phyloP scores from a whole-genome alignment of 805 yeast genomes.

The Blastobotrys robertii region DNA sequence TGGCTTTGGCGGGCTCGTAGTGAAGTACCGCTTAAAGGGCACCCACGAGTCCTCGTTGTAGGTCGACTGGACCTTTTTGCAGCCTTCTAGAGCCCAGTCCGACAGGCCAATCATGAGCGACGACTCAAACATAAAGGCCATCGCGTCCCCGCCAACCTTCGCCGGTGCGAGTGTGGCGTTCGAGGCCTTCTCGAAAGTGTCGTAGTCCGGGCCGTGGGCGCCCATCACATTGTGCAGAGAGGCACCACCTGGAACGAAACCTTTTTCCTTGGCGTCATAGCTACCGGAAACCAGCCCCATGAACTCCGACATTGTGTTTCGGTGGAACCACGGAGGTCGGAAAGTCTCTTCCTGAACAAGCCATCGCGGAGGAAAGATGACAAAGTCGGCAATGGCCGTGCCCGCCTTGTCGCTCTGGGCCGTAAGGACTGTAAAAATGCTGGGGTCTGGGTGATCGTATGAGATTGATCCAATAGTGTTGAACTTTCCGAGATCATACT shows the following conservation, averaged over 20 bases:
- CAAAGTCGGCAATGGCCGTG: slow-evolving; percentile 23
- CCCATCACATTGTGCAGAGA: slow-evolving; percentile 24
- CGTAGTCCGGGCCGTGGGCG: slow-evolving; percentile 24
- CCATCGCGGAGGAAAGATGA: slow-evolving; percentile 25
- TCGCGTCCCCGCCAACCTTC: slow-evolving; percentile 20
- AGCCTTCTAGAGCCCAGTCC: slow-evolving; percentile 14
- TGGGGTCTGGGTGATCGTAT: slow-evolving; percentile 24
- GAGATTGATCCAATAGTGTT: slow-evolving; percentile 23
- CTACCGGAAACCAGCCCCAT: slow-evolving; percentile 19
- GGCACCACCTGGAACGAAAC: slow-evolving; percentile 26
- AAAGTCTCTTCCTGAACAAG: slow-evolving; percentile 22
- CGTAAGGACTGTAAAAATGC: slow-evolving; percentile 21
- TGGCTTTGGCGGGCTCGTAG: background rate
- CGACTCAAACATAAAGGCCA: slow-evolving; percentile 25
- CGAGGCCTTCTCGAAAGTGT: slow-evolving; percentile 20
- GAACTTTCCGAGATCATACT: slow-evolving; percentile 22
- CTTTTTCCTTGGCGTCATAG: slow-evolving; percentile 20
- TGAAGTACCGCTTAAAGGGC: slow-evolving; percentile 10
- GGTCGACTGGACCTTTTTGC: slow-evolving; percentile 15
- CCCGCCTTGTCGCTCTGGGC: slow-evolving; percentile 17
- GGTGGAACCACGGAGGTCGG: slow-evolving; percentile 24
- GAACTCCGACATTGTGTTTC: slow-evolving; percentile 23
- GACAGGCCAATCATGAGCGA: slow-evolving; percentile 19
- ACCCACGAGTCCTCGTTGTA: slow-evolving; percentile 16
- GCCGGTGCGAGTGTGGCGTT: slow-evolving; percentile 14